phyloP scores from a whole-genome alignment of 495 filamentous ascomycete species.

The Chaetomium fimeti region DNA sequence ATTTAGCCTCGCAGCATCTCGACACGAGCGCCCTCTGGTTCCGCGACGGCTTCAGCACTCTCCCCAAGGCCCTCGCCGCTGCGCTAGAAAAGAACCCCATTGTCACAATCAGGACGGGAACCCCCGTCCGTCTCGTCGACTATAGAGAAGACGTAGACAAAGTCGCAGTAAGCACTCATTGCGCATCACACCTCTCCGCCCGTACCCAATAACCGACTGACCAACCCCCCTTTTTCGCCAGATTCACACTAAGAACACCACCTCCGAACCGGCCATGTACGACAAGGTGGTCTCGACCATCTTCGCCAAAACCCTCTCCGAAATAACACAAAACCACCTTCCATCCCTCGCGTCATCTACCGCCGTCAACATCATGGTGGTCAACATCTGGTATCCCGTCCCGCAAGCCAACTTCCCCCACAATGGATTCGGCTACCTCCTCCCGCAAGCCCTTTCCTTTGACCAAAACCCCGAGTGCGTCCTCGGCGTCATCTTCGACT shows the following conservation, averaged over 20 bases:
- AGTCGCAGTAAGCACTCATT: constrained; percentile 21
- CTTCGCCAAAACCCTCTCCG: constrained; percentile 50
- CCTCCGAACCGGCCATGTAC: constrained; percentile 37
- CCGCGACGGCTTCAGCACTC: constrained; percentile 55
- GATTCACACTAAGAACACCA: constrained; percentile 33
- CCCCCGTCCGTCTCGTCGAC: constrained; percentile 40
- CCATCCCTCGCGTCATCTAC: constrained; percentile 55
- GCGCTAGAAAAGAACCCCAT: constrained; percentile 48
- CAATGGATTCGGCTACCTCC: constrained; percentile 85
- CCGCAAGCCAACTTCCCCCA: constrained; percentile 58
- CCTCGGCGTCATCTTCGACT: constrained; percentile 91
- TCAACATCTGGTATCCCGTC: constrained; percentile 80
- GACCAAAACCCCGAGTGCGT: constrained; percentile 78
- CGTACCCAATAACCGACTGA: neutral
- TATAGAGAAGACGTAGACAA: constrained; percentile 21
- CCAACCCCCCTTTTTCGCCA: constrained; percentile 16
- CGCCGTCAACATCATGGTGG: constrained; percentile 80
- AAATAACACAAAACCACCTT: constrained; percentile 45
- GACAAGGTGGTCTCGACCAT: constrained; percentile 72
- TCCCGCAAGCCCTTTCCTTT: constrained; percentile 65
- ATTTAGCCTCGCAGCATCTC: constrained; percentile 12
- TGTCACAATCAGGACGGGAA: constrained; percentile 53
- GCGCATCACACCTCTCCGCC: neutral
- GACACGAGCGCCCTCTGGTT: constrained; percentile 43
- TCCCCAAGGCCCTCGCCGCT: constrained; percentile 49